Evolutionary conservation across 345 rosid genomes (phyloP), one percentile per base, ranked within the genome.

Genomic region (Reutealis trisperma): DNA sequence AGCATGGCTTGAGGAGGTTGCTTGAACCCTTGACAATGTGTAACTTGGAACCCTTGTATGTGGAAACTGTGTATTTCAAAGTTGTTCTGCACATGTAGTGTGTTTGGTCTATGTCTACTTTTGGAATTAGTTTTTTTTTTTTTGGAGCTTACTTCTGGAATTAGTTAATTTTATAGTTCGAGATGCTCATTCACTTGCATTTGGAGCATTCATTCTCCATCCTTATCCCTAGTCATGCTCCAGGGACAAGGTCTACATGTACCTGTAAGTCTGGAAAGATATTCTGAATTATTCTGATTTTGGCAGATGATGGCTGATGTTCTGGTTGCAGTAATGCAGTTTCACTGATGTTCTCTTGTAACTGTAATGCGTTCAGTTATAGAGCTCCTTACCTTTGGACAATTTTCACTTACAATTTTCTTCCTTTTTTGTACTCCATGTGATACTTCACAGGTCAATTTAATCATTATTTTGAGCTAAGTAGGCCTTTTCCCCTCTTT

Each of bases 161-260:
- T 54, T 55, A 55, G 9, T 71, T 19, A 34, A n/a, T 41, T 21
- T 32, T 16, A 55, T 22, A 34, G 49, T 5, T 27, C 14, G 18
- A 67, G 71, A 15, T 22, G 27, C 9, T 16, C 34, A 32, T 27
- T 25, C 32, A 34, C 10, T 2, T 49, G 73, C 19, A 19, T 55
- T 51, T 21, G 27, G 63, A 55, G 47, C 44, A 71, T 71, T 34
- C 44, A 71, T 71, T 71, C 30, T 34, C 25, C 44, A 55, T 71
- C 7, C 5, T 19, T 34, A 34, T 71, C 63, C 32, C 30, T 12
- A 22, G 63, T 71, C 63, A 37, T 55, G 24, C 74, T 54, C 63
- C 27, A 19, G 62, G 16, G 21, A 4, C 73, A 52, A 54, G 34
- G 44, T 34, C 16, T 37, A 12, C 8, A 65, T 18, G 14, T 3